Evolutionary conservation across 2,329 filamentous ascomycete genomes (phyloP).

Genomic region (Byssoonygena ceratinophila): DNA sequence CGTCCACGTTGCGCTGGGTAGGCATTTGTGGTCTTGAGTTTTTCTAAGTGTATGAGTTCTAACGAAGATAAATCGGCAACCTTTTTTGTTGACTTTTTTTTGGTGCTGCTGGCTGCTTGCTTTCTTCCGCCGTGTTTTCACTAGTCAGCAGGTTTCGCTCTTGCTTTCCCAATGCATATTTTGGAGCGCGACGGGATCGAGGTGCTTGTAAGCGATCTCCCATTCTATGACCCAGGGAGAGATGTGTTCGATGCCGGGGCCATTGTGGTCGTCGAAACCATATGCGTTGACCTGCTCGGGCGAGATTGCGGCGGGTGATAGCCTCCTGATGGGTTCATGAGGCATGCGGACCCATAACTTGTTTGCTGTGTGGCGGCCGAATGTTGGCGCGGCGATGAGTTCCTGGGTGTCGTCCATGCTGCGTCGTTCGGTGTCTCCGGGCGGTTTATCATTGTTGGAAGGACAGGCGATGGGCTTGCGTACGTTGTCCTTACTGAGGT

Average conservation of each 20-base stretch:
- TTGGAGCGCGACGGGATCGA: conserved; percentile 23
- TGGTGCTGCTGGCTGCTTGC: background rate
- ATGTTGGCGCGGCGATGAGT: background rate
- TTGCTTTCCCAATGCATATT: background rate
- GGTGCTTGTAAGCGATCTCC: conserved; percentile 33
- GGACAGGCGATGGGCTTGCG: too few species aligned
- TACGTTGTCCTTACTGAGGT: background rate
- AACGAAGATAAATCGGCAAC: background rate
- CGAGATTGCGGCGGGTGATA: background rate
- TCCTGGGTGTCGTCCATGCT: background rate
- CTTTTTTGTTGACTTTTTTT: background rate
- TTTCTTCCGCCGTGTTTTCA: too few species aligned
- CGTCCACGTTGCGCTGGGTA: too few species aligned
- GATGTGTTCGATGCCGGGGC: conserved; percentile 27
- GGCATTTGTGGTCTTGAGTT: background rate
- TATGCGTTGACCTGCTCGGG: background rate
- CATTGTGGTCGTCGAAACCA: background rate
- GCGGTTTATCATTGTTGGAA: background rate
- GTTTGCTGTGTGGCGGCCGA: background rate
- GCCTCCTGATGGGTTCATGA: background rate
- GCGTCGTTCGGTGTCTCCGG: background rate
- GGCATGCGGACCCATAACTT: conserved; percentile 9
- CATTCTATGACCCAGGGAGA: conserved; percentile 25
- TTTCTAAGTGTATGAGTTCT: background rate
- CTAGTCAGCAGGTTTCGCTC: background rate